phyloP scores from a whole-genome alignment of 257 asterid genomes.

The Leptodermis oblonga region DNA sequence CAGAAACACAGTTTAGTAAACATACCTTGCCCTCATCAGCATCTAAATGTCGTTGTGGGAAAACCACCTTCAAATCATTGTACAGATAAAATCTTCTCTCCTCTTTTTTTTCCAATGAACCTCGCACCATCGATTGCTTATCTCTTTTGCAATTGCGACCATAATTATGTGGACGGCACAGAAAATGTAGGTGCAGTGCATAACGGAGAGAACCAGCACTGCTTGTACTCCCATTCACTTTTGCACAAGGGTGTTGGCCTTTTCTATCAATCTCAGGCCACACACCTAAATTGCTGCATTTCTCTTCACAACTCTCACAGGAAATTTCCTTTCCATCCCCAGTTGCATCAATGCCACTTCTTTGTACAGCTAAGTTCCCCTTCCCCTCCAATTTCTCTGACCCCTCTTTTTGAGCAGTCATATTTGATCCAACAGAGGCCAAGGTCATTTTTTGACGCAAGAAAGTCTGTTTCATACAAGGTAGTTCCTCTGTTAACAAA shows the following conservation, averaged over 20 bases:
- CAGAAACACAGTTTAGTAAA: neutral
- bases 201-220: constrained; percentile 59
- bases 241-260: constrained; percentile 28
- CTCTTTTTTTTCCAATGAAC: constrained; percentile 15
- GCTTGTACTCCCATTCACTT: constrained; percentile 33
- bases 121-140: constrained; percentile 21
- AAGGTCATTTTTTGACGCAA: constrained; percentile 69
- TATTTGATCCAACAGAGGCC: constrained; percentile 41
- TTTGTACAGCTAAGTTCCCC: constrained; percentile 15
- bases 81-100: constrained; percentile 56
- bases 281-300: constrained; percentile 18
- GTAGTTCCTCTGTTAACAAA: neutral
- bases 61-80: constrained; percentile 62
- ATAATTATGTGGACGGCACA: constrained; percentile 45
- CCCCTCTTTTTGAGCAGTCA: constrained; percentile 31
- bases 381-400: constrained; percentile 26
- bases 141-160: constrained; percentile 24
- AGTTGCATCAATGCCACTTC: constrained; percentile 11
- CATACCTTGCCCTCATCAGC: constrained; percentile 78
- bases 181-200: constrained; percentile 68
- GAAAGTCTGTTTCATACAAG: constrained; percentile 49
- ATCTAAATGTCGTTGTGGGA: constrained; percentile 78
- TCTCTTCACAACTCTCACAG: constrained; percentile 26
- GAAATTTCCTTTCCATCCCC: constrained; percentile 22
- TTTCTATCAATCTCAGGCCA: constrained; percentile 28